A percentile compares a stretch with the other conserved stretches of the same genome.
Evolutionary conservation across 2,329 filamentous ascomycete species (phyloP).

Genomic region (Parastagonospora avenae): DNA sequence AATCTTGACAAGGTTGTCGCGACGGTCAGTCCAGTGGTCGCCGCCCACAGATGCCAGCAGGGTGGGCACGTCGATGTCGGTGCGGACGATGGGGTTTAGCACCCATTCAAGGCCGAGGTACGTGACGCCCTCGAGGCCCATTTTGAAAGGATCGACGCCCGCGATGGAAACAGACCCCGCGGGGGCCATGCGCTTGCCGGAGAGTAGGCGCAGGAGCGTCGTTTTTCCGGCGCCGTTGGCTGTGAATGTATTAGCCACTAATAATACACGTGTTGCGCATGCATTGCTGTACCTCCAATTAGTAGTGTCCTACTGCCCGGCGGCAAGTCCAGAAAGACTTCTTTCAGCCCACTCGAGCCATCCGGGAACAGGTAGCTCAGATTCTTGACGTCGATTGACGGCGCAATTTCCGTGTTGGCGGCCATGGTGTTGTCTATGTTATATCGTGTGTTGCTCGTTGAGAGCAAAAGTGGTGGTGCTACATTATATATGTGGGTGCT

Average conservation of each 20-base stretch:
- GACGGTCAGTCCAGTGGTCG: constrained; percentile 76
- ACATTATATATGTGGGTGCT: too few relatives aligned
- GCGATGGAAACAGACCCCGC: constrained; percentile 74
- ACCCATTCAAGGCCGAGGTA: constrained; percentile 99
- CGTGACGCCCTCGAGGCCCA: constrained; percentile 88
- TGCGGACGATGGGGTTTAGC: constrained; percentile 92
- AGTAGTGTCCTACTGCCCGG: constrained; percentile 84
- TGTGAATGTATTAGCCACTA: constrained; percentile 32
- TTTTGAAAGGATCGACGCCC: constrained; percentile 89
- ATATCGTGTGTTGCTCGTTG: not conserved
- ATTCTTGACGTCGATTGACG: constrained; percentile 73
- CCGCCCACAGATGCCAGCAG: constrained; percentile 86
- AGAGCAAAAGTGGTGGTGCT: constrained; percentile 1
- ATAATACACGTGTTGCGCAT: constrained; percentile 9
- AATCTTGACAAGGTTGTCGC: constrained; percentile 85
- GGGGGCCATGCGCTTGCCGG: constrained; percentile 92
- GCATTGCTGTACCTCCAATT: constrained; percentile 70
- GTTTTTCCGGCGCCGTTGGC: constrained; percentile 98
- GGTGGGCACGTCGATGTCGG: constrained; percentile 88
- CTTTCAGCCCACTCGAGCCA: constrained; percentile 75
- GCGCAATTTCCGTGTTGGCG: constrained; percentile 40
- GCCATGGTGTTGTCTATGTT: constrained; percentile 21
- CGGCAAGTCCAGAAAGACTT: constrained; percentile 78
- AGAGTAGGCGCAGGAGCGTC: constrained; percentile 89
- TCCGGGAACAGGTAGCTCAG: constrained; percentile 91